Conservation (phyloP, 2,329 filamentous ascomycete genomes). For the Helicocarpus griseus region DNA sequence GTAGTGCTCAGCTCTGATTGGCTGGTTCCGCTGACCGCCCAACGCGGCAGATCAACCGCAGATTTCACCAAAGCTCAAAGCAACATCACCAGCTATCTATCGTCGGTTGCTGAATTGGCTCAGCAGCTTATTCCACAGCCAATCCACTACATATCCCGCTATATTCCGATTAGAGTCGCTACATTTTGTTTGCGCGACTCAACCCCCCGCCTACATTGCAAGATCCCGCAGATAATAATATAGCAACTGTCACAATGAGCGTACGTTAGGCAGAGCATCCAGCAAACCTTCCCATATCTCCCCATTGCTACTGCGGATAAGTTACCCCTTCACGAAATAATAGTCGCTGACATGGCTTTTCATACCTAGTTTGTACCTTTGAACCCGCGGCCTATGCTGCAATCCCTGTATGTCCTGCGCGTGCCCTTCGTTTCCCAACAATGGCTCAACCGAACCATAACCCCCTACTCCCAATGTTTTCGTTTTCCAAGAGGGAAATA, state of each 20-base stretch:
- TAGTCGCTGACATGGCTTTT: background rate
- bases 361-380: conserved; percentile 68
- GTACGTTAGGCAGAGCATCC: background rate
- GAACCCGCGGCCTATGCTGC: conserved; percentile 94
- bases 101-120: background rate
- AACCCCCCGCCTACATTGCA: background rate
- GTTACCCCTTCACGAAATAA: background rate
- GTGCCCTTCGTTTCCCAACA: background rate
- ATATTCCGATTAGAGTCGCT: background rate
- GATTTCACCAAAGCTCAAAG: background rate
- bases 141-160: background rate
- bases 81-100: background rate
- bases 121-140: no score
- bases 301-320: background rate
- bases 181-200: background rate
- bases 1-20: background rate
- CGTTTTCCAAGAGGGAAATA: background rate
- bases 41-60: background rate
- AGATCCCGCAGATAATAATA: background rate
- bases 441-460: background rate
- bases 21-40: background rate
- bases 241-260: background rate
- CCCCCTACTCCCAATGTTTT: no score
- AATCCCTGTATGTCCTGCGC: conserved; percentile 62
- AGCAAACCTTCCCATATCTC: background rate